A percentile compares a stretch with the other conserved stretches of the same genome.
Conservation (phyloP, 2,329 filamentous ascomycete species). For the Coniochaeta ligniaria region DNA sequence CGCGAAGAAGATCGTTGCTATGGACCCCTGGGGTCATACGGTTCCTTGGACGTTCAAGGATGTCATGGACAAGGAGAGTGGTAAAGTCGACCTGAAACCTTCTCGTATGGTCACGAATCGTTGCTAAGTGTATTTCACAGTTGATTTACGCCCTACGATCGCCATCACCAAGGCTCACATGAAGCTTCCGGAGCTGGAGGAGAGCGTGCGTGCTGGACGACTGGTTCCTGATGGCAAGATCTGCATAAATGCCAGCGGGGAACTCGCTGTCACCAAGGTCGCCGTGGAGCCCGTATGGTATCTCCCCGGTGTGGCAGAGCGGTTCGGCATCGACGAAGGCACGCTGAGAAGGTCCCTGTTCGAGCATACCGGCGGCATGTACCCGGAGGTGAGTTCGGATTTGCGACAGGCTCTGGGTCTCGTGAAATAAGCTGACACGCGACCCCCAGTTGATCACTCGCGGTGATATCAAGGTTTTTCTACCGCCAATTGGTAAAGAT, state of each 20-base stretch:
- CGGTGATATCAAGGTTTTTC: constrained; percentile 88
- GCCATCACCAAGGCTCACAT: constrained; percentile 90
- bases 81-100: constrained; percentile 26
- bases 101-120: background rate
- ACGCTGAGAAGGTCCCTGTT: constrained; percentile 81
- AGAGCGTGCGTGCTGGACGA: constrained; percentile 74
- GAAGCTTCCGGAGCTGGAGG: constrained; percentile 91
- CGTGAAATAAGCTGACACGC: background rate
- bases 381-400: constrained; percentile 59
- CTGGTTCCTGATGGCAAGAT: constrained; percentile 81
- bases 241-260: constrained; percentile 76
- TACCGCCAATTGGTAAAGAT: constrained; percentile 74
- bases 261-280: constrained; percentile 91
- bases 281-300: constrained; percentile 95
- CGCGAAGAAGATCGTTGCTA: constrained; percentile 89
- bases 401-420: background rate
- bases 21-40: constrained; percentile 91
- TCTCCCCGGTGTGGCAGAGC: constrained; percentile 77
- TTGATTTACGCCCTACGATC: constrained; percentile 85
- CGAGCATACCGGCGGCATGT: constrained; percentile 92
- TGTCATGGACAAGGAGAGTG: constrained; percentile 66
- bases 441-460: constrained; percentile 69
- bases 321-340: constrained; percentile 92
- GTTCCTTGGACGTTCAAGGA: constrained; percentile 78
- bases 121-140: constrained; percentile 22